Evolutionary conservation across 768 basidiomycete genomes (phyloP).

Genomic region (Hortiboletus campestris): DNA sequence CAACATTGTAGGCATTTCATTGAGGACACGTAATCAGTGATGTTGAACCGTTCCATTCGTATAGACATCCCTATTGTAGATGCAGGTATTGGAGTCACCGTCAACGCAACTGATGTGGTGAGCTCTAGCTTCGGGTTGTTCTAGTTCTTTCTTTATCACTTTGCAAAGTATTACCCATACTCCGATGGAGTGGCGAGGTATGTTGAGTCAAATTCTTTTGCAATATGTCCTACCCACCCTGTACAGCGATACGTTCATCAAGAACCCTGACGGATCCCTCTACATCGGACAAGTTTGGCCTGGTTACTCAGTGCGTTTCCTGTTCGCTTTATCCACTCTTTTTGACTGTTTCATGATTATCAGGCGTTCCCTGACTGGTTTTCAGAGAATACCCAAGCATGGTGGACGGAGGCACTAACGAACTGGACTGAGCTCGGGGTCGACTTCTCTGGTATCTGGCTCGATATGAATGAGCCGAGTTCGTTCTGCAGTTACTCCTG

Average conservation of each 20-base stretch:
- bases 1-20: conserved; percentile 27
- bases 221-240: not conserved
- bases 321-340: not conserved
- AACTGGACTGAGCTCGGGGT: conserved; percentile 56
- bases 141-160: not conserved
- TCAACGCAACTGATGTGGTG: conserved; percentile 63
- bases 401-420: conserved; percentile 59
- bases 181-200: conserved; percentile 58
- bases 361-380: conserved; percentile 67
- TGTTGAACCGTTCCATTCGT: not conserved
- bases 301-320: conserved; percentile 55
- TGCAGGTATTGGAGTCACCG: conserved; percentile 54
- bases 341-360: not conserved
- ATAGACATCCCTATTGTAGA: conserved; percentile 72
- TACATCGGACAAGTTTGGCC: conserved; percentile 81
- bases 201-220: conserved; percentile 13
- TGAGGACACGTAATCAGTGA: not conserved
- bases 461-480: conserved; percentile 68
- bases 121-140: conserved; percentile 21
- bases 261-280: conserved; percentile 69
- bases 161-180: conserved; percentile 64
- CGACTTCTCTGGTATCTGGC: conserved; percentile 66
- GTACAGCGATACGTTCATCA: conserved; percentile 64
- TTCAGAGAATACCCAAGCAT: conserved; percentile 45
- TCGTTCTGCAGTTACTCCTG: conserved; percentile 65